phyloP scores from a whole-genome alignment of 345 rosid species.

The Rhizophora apiculata region DNA sequence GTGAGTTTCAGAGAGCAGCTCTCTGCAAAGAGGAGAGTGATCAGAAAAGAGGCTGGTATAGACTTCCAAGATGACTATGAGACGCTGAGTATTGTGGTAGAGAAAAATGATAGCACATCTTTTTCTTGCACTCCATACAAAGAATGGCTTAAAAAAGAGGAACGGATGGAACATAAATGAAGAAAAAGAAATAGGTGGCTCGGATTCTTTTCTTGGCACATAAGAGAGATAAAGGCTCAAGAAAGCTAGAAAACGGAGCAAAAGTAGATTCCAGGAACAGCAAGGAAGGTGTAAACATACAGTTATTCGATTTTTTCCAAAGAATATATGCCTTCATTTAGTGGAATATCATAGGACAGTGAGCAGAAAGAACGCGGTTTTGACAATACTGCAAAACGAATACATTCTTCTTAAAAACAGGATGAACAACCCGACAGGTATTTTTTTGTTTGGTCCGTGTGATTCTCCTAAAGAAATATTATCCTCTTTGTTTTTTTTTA shows the following conservation, averaged over 20 bases:
- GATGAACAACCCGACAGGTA: too few relatives aligned
- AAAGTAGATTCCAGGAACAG: neutral
- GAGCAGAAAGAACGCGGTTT: too few relatives aligned
- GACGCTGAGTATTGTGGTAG: neutral
- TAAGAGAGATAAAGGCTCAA: neutral
- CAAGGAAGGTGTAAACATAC: neutral
- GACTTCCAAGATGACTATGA: neutral
- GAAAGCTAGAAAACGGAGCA: neutral
- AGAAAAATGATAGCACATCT: neutral
- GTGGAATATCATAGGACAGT: neutral
- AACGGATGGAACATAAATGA: neutral
- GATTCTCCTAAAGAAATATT: too few relatives aligned
- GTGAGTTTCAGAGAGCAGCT: neutral
- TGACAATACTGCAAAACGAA: too few relatives aligned
- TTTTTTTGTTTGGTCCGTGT: too few relatives aligned
- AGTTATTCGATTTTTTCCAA: neutral
- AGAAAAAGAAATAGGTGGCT: neutral
- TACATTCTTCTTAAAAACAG: too few relatives aligned
- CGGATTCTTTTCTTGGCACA: conserved; percentile 22
- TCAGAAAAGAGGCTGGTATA: too few relatives aligned
- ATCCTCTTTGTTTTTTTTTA: too few relatives aligned
- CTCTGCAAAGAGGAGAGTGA: too few relatives aligned
- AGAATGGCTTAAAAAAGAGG: neutral
- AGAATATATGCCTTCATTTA: conserved; percentile 22
- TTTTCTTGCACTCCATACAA: neutral